Percentiles rank a stretch among this genome's conserved stretches.
Evolutionary conservation across 257 asterid species (phyloP).

Genomic region (Solanum acaule): DNA sequence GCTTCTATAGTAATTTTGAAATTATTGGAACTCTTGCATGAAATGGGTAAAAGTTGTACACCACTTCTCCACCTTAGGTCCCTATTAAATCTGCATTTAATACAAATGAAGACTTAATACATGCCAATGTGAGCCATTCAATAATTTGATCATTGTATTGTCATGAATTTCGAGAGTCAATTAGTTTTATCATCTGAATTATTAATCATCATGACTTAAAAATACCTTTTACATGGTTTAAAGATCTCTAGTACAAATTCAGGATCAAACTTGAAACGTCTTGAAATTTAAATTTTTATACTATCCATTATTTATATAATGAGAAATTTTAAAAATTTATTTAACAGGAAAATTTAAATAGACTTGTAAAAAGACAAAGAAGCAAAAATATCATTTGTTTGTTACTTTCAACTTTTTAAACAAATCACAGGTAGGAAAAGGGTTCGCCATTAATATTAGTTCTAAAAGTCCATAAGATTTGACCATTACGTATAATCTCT

Average conservation of each 20-base stretch:
- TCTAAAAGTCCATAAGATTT: neutral
- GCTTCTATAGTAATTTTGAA: constrained; percentile 49
- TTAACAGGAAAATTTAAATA: neutral
- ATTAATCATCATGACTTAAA: rapidly evolving
- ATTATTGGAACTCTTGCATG: constrained; percentile 42
- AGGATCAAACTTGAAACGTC: neutral
- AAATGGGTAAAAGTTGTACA: constrained; percentile 44
- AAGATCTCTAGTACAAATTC: too few species aligned
- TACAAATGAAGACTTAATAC: neutral
- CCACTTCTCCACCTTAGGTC: constrained; percentile 84
- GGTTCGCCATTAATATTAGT: neutral
- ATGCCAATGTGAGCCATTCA: too few species aligned
- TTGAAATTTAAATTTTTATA: neutral
- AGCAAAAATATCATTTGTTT: neutral
- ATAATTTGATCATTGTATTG: too few species aligned
- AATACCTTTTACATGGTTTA: neutral
- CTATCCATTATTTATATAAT: too few species aligned
- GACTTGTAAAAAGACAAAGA: neutral
- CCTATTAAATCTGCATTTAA: constrained; percentile 49
- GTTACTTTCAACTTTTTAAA: neutral
- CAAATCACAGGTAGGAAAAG: neutral
- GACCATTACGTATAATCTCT: neutral
- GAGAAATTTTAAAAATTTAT: too few species aligned
- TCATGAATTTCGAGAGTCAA: neutral
- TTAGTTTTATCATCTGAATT: rapidly evolving